These are phyloP conservation scores for Debaryomyces sp. DNA, from an alignment of 1,139 yeast species.

Conservation along the genomic window DNA sequence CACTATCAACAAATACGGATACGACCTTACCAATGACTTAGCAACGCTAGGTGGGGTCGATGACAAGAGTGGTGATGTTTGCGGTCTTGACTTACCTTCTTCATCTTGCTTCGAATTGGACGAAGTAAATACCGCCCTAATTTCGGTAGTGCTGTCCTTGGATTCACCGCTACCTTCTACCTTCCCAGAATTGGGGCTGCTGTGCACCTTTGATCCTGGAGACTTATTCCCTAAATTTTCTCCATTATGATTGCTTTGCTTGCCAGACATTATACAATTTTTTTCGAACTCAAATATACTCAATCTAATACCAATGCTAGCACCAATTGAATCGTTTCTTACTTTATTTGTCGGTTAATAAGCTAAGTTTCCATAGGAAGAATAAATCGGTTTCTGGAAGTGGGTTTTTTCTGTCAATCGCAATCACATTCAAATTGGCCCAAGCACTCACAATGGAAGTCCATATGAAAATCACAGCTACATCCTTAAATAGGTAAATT, in stretches of 20 bases:
- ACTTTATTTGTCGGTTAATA: neutral
- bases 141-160: constrained; percentile 10
- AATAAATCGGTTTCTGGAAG: neutral
- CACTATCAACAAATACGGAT: constrained; percentile 77
- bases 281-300: neutral
- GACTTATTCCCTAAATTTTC: constrained; percentile 5
- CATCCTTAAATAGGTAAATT: neutral
- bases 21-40: constrained; percentile 76
- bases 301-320: neutral
- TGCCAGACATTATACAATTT: constrained; percentile 1
- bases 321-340: neutral
- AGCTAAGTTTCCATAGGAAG: neutral
- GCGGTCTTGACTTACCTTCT: constrained; percentile 33
- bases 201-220: constrained; percentile 2
- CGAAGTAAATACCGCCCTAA: constrained; percentile 16
- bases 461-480: neutral
- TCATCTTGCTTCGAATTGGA: constrained; percentile 4
- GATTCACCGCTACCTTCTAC: neutral
- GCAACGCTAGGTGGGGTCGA: constrained; percentile 93
- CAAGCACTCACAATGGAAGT: neutral
- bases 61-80: constrained; percentile 65
- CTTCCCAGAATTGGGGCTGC: constrained; percentile 6
- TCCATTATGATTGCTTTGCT: constrained; percentile 4
- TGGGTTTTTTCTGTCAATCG: constrained; percentile 2
- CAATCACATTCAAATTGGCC: constrained; percentile 6